phyloP scores from a whole-genome alignment of 176 grass and related monocot genomes.

The Themeda triandra region DNA sequence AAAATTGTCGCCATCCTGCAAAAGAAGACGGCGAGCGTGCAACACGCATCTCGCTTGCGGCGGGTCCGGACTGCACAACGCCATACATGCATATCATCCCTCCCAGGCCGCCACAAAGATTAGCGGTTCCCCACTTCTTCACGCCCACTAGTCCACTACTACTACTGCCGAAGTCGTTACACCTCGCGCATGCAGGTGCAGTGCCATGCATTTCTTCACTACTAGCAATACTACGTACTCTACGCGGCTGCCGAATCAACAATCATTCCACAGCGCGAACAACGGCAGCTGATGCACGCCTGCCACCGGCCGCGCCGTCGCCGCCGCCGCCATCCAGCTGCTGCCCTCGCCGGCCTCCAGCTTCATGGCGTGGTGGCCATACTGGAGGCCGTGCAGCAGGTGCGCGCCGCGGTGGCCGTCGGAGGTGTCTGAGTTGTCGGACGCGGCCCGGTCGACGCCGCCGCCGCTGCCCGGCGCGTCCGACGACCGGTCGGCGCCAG shows the following conservation, averaged over 20 bases:
- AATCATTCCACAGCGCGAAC: slow-evolving; percentile 64
- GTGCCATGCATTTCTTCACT: background rate
- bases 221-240: background rate
- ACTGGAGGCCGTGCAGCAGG: slow-evolving; percentile 45
- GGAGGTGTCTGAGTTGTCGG: slow-evolving; percentile 35
- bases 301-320: background rate
- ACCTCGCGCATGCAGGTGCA: background rate
- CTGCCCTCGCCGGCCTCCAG: slow-evolving; percentile 56
- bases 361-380: slow-evolving; percentile 42
- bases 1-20: slow-evolving; percentile 19
- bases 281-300: slow-evolving; percentile 42
- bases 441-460: slow-evolving; percentile 9
- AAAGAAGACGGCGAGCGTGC: slow-evolving; percentile 17
- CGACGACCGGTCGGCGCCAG: background rate
- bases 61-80: background rate
- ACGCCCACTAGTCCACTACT: too few species aligned
- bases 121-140: background rate
- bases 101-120: background rate
- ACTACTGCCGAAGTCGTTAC: background rate
- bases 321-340: slow-evolving; percentile 33
- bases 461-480: background rate
- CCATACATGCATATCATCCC: background rate
- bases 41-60: background rate
- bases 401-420: slow-evolving; percentile 40
- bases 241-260: background rate